phyloP scores from a whole-genome alignment of 2,329 filamentous ascomycete genomes.

The Lasiodiplodia theobromae region DNA sequence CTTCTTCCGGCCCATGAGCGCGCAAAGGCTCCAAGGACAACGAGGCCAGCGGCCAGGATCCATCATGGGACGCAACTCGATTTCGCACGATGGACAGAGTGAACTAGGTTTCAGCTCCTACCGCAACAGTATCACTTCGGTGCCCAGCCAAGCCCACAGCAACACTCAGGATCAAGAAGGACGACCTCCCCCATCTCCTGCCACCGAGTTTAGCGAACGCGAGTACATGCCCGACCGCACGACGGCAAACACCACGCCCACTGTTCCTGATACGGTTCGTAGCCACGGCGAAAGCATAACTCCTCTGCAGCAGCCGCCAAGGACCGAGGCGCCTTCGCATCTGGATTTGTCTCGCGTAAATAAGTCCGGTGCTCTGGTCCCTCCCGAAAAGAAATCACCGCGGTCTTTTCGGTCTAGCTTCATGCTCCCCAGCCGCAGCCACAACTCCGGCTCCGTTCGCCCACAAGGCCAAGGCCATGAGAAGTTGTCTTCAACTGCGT shows the following conservation, averaged over 20 bases:
- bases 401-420: slow-evolving; percentile 45
- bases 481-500: slow-evolving; percentile 81
- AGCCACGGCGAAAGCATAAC: slow-evolving; percentile 80
- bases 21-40: slow-evolving; percentile 90
- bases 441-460: slow-evolving; percentile 51
- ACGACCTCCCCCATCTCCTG: slow-evolving; percentile 72
- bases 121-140: slow-evolving; percentile 48
- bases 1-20: slow-evolving; percentile 97
- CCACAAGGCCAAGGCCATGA: slow-evolving; percentile 67
- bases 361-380: slow-evolving; percentile 12
- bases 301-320: slow-evolving; percentile 68
- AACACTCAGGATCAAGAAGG: slow-evolving; percentile 3
- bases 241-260: slow-evolving; percentile 78
- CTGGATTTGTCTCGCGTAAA: slow-evolving; percentile 65
- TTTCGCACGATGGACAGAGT: slow-evolving; percentile 41
- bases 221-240: slow-evolving; percentile 70
- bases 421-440: slow-evolving; percentile 67
- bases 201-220: slow-evolving; percentile 80
- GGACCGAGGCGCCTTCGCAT: slow-evolving; percentile 52
- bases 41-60: slow-evolving; percentile 65
- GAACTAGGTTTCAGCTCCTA: slow-evolving; percentile 44
- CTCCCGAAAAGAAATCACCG: slow-evolving; percentile 22
- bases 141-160: slow-evolving; percentile 31
- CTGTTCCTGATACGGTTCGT: slow-evolving; percentile 62
- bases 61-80: slow-evolving; percentile 43